Evolutionary conservation across 345 rosid genomes (phyloP).

Genomic region (Rhodamnia argentea): DNA sequence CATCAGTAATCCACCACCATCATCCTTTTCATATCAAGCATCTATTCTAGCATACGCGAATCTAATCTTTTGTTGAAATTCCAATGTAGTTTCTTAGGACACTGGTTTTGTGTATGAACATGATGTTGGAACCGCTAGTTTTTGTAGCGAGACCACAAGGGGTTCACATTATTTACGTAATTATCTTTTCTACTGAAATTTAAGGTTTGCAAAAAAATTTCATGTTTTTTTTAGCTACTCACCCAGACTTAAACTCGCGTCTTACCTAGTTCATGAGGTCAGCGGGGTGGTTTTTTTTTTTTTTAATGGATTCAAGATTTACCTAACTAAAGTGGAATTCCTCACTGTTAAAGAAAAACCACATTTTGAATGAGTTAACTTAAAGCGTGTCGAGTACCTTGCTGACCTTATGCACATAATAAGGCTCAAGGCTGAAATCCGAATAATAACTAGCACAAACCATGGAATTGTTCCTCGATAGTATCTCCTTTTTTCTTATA

Average conservation of each 20-base stretch:
- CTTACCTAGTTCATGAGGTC: accelerated
- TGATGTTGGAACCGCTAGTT: not conserved
- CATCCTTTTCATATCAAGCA: not conserved
- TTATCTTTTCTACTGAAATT: too few species aligned
- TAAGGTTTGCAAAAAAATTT: not conserved
- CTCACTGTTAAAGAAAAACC: not conserved
- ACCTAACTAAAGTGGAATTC: not conserved
- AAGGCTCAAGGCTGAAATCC: too few species aligned
- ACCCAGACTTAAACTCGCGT: accelerated
- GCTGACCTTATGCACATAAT: too few species aligned
- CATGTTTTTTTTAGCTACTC: not conserved
- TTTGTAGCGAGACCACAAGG: not conserved
- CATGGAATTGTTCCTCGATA: not conserved
- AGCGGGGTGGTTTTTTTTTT: not conserved
- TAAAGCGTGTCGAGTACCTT: accelerated
- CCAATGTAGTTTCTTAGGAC: not conserved
- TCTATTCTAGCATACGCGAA: not conserved
- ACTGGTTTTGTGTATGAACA: not conserved
- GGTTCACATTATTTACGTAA: too few species aligned
- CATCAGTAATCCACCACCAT: not conserved
- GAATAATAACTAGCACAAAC: not conserved
- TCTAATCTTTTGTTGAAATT: not conserved
- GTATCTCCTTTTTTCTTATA: not conserved
- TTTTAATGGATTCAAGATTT: not conserved
- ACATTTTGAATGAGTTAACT: not conserved